A percentile compares a stretch with the other conserved stretches of the same genome.
These are phyloP conservation scores for Eutypa lata DNA, from an alignment of 2,329 filamentous ascomycete species.

Conservation along the genomic window DNA sequence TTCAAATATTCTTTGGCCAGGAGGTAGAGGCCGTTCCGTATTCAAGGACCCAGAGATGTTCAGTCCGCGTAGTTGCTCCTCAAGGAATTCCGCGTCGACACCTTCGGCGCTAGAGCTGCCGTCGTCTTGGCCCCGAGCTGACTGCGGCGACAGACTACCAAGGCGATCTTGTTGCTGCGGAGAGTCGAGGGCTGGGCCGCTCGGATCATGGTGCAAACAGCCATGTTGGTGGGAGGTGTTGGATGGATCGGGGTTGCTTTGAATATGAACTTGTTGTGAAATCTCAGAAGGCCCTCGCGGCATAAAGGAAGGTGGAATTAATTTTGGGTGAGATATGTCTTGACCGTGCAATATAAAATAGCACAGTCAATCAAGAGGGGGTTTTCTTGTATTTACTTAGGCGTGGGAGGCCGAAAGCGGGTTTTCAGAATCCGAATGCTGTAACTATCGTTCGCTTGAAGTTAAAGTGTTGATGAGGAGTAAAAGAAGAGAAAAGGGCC, in stretches of 20 bases:
- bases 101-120: slow-evolving; percentile 23
- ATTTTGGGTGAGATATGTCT: slow-evolving; percentile 25
- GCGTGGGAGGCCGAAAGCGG: background rate
- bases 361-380: slow-evolving; percentile 46
- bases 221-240: slow-evolving; percentile 53
- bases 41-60: slow-evolving; percentile 32
- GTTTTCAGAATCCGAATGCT: background rate
- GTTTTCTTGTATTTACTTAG: background rate
- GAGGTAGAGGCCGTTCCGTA: slow-evolving; percentile 26
- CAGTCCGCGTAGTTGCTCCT: slow-evolving; percentile 52
- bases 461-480: background rate
- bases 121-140: slow-evolving; percentile 25
- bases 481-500: background rate
- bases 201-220: slow-evolving; percentile 41
- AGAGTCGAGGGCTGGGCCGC: slow-evolving; percentile 32
- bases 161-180: slow-evolving; percentile 27
- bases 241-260: slow-evolving; percentile 30
- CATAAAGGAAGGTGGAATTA: slow-evolving; percentile 55
- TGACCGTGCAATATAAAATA: slow-evolving; percentile 48
- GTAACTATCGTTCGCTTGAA: background rate
- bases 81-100: slow-evolving; percentile 42
- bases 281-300: slow-evolving; percentile 52
- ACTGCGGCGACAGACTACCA: slow-evolving; percentile 34
- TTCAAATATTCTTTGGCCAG: slow-evolving; percentile 55
- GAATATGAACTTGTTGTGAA: slow-evolving; percentile 21